These are phyloP conservation scores for Phytopythium litorale DNA, from an alignment of 352 stramenopile genomes.

Conservation along the genomic window DNA sequence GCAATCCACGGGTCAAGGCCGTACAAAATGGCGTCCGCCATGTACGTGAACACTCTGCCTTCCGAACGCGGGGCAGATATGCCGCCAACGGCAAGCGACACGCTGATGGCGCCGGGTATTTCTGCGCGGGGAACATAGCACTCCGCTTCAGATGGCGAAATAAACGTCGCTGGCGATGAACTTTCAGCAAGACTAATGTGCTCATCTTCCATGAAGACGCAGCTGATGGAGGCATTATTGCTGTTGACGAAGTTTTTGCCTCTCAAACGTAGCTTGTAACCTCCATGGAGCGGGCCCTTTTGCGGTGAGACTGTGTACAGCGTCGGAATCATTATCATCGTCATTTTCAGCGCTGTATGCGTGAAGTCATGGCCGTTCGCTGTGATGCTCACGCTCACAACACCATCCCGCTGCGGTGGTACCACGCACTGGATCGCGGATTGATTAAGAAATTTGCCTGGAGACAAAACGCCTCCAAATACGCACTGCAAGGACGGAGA, in stretches of 20 bases:
- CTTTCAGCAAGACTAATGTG: neutral
- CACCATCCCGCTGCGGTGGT: slow-evolving; percentile 27
- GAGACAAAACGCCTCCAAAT: slow-evolving; percentile 38
- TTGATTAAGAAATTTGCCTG: slow-evolving; percentile 56
- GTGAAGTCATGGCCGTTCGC: slow-evolving; percentile 71
- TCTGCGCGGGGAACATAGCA: slow-evolving; percentile 19
- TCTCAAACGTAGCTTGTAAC: slow-evolving; percentile 28
- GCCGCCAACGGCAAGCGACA: slow-evolving; percentile 30
- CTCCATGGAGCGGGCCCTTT: slow-evolving; percentile 23
- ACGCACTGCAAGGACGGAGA: slow-evolving; percentile 40
- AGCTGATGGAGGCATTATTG: slow-evolving; percentile 12
- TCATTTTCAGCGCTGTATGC: slow-evolving; percentile 24
- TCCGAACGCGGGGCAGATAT: slow-evolving; percentile 16
- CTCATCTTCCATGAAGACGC: slow-evolving; percentile 21
- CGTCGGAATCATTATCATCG: slow-evolving; percentile 38
- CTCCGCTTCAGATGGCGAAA: slow-evolving; percentile 16
- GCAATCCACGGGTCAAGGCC: slow-evolving; percentile 44
- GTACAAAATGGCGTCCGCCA: slow-evolving; percentile 24
- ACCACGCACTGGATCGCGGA: slow-evolving; percentile 53
- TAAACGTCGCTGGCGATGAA: slow-evolving; percentile 5
- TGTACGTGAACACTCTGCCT: slow-evolving; percentile 30
- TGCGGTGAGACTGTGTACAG: slow-evolving; percentile 42
- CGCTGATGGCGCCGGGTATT: slow-evolving; percentile 7
- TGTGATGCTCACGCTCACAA: slow-evolving; percentile 40
- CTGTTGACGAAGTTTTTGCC: slow-evolving; percentile 23